Conservation (phyloP, 495 filamentous ascomycete species). For the Clohesyomyces aquaticus region DNA sequence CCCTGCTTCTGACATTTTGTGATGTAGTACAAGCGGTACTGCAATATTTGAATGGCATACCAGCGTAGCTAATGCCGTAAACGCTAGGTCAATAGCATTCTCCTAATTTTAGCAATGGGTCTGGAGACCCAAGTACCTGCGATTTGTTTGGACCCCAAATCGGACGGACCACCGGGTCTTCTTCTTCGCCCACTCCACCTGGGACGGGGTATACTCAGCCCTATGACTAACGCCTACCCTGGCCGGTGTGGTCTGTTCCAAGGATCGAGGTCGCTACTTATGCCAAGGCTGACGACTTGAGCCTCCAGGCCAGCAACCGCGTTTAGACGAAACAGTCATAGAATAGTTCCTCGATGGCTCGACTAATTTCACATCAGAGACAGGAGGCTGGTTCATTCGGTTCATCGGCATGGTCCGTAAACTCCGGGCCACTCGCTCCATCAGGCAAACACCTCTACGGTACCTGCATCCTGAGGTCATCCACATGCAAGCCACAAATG, state of each 20-base stretch:
- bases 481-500: constrained; percentile 18
- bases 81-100: background rate
- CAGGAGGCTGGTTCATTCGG: background rate
- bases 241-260: too few species aligned
- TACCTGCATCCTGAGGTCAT: too few species aligned
- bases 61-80: background rate
- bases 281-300: background rate
- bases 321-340: background rate
- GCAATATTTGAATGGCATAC: background rate
- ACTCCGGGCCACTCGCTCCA: background rate
- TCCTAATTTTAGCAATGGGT: background rate
- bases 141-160: too few species aligned
- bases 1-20: background rate
- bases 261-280: too few species aligned
- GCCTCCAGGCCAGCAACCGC: background rate
- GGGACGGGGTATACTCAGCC: too few species aligned
- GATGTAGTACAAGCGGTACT: background rate
- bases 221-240: too few species aligned
- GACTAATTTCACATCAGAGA: background rate
- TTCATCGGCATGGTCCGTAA: background rate
- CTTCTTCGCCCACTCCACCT: too few species aligned
- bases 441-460: too few species aligned
- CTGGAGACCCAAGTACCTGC: background rate
- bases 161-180: too few species aligned
- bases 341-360: background rate